A percentile compares a stretch with the other conserved stretches of the same genome.
These are phyloP conservation scores for Dactylellina leptospora DNA, from an alignment of 2,329 filamentous ascomycete species.

Conservation along the genomic window DNA sequence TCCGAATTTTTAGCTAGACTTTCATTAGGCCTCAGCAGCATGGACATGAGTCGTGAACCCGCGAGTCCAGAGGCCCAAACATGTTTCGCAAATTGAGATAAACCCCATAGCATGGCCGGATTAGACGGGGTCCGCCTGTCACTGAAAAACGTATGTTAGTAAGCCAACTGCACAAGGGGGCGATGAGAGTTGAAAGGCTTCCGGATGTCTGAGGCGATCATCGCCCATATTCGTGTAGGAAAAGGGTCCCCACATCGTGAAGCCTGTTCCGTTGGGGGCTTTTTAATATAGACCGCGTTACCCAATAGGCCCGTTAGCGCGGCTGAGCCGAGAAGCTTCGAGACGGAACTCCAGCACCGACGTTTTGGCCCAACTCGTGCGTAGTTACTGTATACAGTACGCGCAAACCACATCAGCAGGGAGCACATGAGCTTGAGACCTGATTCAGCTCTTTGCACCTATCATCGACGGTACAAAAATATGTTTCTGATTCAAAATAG, in stretches of 20 bases:
- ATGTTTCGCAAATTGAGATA: conserved; percentile 43
- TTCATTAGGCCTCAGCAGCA: no score
- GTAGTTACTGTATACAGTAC: no score
- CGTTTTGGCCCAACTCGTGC: background rate
- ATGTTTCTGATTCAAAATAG: conserved; percentile 1
- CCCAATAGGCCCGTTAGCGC: background rate
- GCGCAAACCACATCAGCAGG: no score
- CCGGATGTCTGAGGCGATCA: conserved; percentile 13
- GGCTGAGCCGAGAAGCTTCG: conserved; percentile 32
- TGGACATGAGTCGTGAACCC: conserved; percentile 16
- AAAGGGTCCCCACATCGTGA: conserved; percentile 2
- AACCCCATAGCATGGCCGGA: conserved; percentile 3
- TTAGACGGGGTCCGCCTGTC: conserved; percentile 18
- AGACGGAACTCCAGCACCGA: no score
- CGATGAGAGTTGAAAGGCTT: background rate
- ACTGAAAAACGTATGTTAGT: conserved; percentile 18
- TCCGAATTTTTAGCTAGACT: no score
- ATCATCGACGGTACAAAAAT: background rate
- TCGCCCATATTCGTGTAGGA: background rate
- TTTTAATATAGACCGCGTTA: background rate
- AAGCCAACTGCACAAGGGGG: background rate
- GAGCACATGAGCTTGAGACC: no score
- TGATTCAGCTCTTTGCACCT: background rate
- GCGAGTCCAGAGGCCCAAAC: background rate
- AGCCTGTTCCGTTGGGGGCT: background rate